phyloP scores from a whole-genome alignment of 345 rosid species.

The Brassica carinata region DNA sequence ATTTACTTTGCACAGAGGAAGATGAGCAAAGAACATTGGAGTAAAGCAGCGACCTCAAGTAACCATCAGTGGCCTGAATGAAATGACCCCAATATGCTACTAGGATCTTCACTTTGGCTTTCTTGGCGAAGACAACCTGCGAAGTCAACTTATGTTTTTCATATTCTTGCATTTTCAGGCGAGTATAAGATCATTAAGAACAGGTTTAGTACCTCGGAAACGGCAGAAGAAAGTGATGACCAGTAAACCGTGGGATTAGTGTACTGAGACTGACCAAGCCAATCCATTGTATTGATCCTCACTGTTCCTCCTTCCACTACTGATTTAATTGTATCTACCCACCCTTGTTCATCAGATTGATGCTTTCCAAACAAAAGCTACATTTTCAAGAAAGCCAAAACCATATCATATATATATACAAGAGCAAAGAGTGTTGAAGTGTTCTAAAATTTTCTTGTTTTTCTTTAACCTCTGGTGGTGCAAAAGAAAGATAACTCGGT shows the following conservation, averaged over 20 bases:
- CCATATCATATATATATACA: slow-evolving; percentile 6
- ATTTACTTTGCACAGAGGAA: slow-evolving; percentile 61
- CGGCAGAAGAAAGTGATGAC: slow-evolving; percentile 73
- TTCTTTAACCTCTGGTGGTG: slow-evolving; percentile 82
- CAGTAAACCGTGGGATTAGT: slow-evolving; percentile 59
- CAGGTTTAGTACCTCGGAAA: slow-evolving; percentile 63
- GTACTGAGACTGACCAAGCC: slow-evolving; percentile 93
- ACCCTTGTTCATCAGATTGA: slow-evolving; percentile 81
- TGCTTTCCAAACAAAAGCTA: slow-evolving; percentile 75
- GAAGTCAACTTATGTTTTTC: neutral
- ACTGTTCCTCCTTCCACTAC: slow-evolving; percentile 60
- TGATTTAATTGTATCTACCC: slow-evolving; percentile 82
- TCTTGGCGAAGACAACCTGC: slow-evolving; percentile 82
- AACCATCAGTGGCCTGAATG: slow-evolving; percentile 62
- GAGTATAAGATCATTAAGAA: neutral
- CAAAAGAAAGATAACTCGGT: slow-evolving; percentile 71
- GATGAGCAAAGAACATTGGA: slow-evolving; percentile 71
- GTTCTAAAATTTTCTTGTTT: neutral
- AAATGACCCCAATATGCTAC: slow-evolving; percentile 59
- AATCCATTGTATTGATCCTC: slow-evolving; percentile 85
- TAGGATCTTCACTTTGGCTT: slow-evolving; percentile 69
- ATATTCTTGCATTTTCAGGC: neutral
- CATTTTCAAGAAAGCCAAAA: slow-evolving; percentile 24
- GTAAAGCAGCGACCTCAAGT: slow-evolving; percentile 70
- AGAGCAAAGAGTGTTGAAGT: slow-evolving; percentile 17